phyloP scores from a whole-genome alignment of 495 filamentous ascomycete genomes.

The Rhizodiscina lignyota region DNA sequence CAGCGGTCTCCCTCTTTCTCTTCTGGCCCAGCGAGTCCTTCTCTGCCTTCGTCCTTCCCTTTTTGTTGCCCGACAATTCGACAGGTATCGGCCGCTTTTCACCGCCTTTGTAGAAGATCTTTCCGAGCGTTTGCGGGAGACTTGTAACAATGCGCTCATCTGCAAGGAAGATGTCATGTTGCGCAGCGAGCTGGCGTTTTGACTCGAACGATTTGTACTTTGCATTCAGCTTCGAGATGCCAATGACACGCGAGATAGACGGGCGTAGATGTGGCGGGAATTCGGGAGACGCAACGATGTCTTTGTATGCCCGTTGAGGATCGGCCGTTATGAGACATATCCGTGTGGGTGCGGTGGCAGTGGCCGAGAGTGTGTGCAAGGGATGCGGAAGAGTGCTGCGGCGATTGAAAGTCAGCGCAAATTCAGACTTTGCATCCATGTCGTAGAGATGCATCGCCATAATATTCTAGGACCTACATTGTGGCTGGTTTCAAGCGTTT shows the following conservation, averaged over 20 bases:
- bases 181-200: conserved; percentile 62
- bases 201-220: conserved; percentile 80
- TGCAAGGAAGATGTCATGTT: conserved; percentile 77
- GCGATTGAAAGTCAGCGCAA: conserved; percentile 4
- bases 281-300: conserved; percentile 54
- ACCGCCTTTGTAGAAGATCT: conserved; percentile 63
- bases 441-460: too few relatives aligned
- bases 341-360: conserved; percentile 34
- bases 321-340: conserved; percentile 76
- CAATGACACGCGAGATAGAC: conserved; percentile 67
- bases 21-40: conserved; percentile 6
- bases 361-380: conserved; percentile 28
- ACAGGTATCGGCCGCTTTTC: conserved; percentile 80
- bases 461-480: conserved; percentile 33
- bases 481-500: conserved; percentile 65
- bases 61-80: conserved; percentile 17
- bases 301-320: conserved; percentile 81
- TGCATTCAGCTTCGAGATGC: conserved; percentile 61
- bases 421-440: too few relatives aligned
- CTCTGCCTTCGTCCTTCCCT: conserved; percentile 9
- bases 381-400: conserved; percentile 44
- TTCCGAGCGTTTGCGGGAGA: conserved; percentile 65
- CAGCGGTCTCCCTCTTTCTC: conserved; percentile 36
- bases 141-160: conserved; percentile 68
- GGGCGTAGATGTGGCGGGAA: conserved; percentile 58